These are phyloP conservation scores for Quercus parvula DNA, from an alignment of 306 rosid species.

Conservation along the genomic window DNA sequence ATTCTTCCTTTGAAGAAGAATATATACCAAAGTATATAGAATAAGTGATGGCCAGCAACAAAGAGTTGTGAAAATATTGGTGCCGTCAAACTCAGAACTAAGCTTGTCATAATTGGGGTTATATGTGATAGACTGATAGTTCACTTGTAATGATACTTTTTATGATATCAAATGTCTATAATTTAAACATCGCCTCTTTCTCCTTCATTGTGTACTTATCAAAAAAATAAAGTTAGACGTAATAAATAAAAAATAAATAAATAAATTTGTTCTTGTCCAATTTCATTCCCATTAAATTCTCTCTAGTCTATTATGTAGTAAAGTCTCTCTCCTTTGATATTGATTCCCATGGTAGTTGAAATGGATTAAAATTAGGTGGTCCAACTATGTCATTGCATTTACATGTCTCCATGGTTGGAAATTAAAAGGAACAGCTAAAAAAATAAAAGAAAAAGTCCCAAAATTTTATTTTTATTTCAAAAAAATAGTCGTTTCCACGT, in stretches of 20 bases:
- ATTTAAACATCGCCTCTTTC: rapidly evolving
- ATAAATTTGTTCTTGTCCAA: too few relatives aligned
- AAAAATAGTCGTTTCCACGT: neutral
- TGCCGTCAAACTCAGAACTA: too few relatives aligned
- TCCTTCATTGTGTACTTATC: rapidly evolving
- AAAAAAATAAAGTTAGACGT: too few relatives aligned
- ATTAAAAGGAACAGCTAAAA: neutral
- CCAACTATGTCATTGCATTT: neutral
- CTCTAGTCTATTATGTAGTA: neutral
- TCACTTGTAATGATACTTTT: too few relatives aligned
- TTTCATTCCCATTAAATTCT: neutral
- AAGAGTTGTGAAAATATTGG: too few relatives aligned
- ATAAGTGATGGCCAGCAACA: too few relatives aligned
- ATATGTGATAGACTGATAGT: too few relatives aligned
- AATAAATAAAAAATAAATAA: too few relatives aligned
- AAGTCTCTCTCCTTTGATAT: neutral
- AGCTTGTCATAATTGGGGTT: too few relatives aligned
- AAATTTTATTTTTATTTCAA: neutral
- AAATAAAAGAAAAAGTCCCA: neutral
- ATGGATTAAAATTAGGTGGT: slow-evolving; percentile 15
- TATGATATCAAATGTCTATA: too few relatives aligned
- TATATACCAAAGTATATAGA: too few relatives aligned
- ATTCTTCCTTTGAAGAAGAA: too few relatives aligned
- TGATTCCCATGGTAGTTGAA: slow-evolving; percentile 6
- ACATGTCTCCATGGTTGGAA: neutral